phyloP scores from a whole-genome alignment of 129 eudicot species.

The Gnaphalium uliginosum region DNA sequence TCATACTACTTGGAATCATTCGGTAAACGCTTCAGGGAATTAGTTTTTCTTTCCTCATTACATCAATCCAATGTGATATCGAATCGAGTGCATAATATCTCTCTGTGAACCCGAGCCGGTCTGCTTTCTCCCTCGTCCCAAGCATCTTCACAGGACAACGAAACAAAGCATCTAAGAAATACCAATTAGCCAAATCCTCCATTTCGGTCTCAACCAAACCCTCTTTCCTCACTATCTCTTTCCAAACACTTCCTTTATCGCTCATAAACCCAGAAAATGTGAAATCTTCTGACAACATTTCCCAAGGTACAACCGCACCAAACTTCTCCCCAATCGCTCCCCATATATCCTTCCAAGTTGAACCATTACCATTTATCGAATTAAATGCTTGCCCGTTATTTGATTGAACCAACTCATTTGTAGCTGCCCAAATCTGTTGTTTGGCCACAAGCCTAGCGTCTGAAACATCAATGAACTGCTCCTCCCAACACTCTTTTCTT shows the following conservation, averaged over 20 bases:
- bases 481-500: constrained; percentile 74
- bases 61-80: constrained; percentile 69
- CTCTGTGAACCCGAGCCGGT: constrained; percentile 58
- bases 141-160: constrained; percentile 72
- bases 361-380: constrained; percentile 63
- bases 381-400: constrained; percentile 66
- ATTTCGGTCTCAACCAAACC: constrained; percentile 60
- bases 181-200: constrained; percentile 83
- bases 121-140: constrained; percentile 67
- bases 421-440: constrained; percentile 87
- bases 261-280: constrained; percentile 49
- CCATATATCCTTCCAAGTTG: constrained; percentile 86
- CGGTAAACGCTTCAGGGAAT: constrained; percentile 49
- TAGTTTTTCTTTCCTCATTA: constrained; percentile 66
- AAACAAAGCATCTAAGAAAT: constrained; percentile 64
- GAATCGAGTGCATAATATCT: constrained; percentile 69
- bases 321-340: constrained; percentile 56
- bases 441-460: constrained; percentile 87
- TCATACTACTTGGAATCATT: neutral
- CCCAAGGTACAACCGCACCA: constrained; percentile 41
- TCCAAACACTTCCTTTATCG: constrained; percentile 64
- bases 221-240: constrained; percentile 61
- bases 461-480: constrained; percentile 64
- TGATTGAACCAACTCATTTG: constrained; percentile 32
- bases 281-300: constrained; percentile 49